Base-by-base conservation (phyloP, 108 stramenopile genomes). In the Skeletonema marinoi region DNA sequence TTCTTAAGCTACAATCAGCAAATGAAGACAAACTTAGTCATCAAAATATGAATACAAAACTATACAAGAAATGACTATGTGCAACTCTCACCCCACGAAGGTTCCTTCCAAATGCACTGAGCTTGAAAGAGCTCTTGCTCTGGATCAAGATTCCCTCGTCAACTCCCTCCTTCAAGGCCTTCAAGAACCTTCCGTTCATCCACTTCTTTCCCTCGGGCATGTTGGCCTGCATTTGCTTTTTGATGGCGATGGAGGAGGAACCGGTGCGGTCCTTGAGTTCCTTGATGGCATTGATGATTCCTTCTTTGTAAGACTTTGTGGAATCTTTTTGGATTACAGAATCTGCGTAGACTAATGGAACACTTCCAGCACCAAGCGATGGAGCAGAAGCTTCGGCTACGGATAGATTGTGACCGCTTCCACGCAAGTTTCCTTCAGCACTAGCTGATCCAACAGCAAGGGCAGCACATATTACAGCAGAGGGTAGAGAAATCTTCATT, bases 281-380 rank as follows among this genome's bases (percentile, higher is more conserved):
- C 35, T 61, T 74, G 72, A 86, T 78, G 66, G 85, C 85, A 0
- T 32, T 50, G 31, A 82, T 35, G 46, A 86, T 86, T 62, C 81
- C 88, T 76, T 73, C 88, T 62, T 89, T 89, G 83, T 89, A n/a
- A n/a, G n/a, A 84, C 88, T 25, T 25, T 0, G 25, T 25, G 25
- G 25, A 25, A 25, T 25, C 25, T 25, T 25, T 25, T 25, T 0
- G 25, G 25, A 25, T 25, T n/a, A n/a, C n/a, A n/a, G n/a, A n/a
- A n/a, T 25, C 25, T 25, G 25, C 25, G 25, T 25, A 25, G 25
- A 25, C 25, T 0, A 25, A 25, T 25, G 25, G 25, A 25, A 25
- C 0, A 25, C 25, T 0, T 25, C 25, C 25, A 25, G 25, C 25
- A 0, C 25, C 25, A 25, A 25, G 25, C 25, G 25, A 25, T 25